These are phyloP conservation scores for Candida sojae DNA, from an alignment of 1,139 yeast species.

Conservation along the genomic window DNA sequence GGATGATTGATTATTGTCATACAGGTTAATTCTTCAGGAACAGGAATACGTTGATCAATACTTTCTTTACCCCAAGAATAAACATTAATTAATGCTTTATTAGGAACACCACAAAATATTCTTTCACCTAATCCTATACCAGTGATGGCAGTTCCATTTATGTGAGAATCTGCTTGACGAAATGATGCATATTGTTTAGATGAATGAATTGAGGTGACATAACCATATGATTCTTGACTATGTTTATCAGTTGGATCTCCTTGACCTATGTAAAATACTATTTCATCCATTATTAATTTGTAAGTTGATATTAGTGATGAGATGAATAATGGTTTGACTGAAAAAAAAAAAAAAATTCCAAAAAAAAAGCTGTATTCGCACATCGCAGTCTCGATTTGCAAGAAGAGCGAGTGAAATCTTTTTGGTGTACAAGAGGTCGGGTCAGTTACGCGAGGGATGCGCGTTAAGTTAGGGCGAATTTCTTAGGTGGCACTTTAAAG, in stretches of 20 bases:
- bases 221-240: conserved; percentile 50
- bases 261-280: conserved; percentile 54
- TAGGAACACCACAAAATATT: conserved; percentile 61
- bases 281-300: conserved; percentile 52
- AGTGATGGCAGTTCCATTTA: conserved; percentile 47
- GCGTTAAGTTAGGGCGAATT: no score
- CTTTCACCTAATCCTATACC: conserved; percentile 47
- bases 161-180: conserved; percentile 54
- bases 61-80: conserved; percentile 80
- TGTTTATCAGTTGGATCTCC: conserved; percentile 52
- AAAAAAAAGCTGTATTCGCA: neutral
- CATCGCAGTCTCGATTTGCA: no score
- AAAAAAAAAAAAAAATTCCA: conserved; percentile 2
- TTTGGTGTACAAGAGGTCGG: no score
- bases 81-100: conserved; percentile 73
- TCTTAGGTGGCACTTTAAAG: no score
- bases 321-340: no score
- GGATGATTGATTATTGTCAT: conserved; percentile 29
- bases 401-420: no score
- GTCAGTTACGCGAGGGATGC: no score
- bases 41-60: conserved; percentile 78
- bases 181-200: conserved; percentile 52
- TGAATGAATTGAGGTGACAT: conserved; percentile 51
- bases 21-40: conserved; percentile 73
- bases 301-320: neutral